Conservation (phyloP, 2,329 filamentous ascomycete species). For the Aureobasidium leucospermi region DNA sequence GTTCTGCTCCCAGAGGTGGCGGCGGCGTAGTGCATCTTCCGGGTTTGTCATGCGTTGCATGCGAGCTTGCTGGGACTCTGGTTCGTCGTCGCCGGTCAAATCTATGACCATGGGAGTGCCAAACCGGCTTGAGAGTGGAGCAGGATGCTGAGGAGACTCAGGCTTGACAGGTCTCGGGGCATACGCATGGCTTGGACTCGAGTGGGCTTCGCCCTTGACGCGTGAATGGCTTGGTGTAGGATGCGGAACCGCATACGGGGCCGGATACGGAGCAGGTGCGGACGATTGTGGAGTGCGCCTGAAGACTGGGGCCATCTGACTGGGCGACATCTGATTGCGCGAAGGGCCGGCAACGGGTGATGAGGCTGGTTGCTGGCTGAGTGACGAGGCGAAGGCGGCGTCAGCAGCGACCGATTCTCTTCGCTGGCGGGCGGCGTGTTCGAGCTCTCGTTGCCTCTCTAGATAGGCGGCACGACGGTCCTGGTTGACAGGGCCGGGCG, state of each 20-base stretch:
- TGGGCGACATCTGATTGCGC: slow-evolving; percentile 7
- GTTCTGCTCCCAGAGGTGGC: neutral
- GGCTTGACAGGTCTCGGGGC: neutral
- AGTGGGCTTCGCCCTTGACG: slow-evolving; percentile 7
- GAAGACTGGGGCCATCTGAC: slow-evolving; percentile 16
- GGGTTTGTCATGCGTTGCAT: neutral
- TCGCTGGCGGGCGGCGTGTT: slow-evolving; percentile 12
- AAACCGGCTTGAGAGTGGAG: neutral
- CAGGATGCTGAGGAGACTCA: neutral
- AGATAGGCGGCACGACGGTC: neutral
- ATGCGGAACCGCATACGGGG: neutral
- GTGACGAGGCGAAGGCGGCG: slow-evolving; percentile 21
- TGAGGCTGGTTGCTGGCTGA: slow-evolving; percentile 19
- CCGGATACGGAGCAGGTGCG: neutral
- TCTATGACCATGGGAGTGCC: neutral
- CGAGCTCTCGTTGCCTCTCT: slow-evolving; percentile 13
- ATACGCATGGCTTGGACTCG: neutral
- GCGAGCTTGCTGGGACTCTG: neutral
- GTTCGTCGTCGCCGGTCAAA: slow-evolving; percentile 1
- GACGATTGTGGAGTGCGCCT: slow-evolving; percentile 14
- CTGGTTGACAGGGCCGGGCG: slow-evolving; percentile 12
- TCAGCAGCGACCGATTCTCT: slow-evolving; percentile 20
- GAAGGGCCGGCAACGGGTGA: slow-evolving; percentile 6
- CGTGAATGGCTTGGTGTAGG: neutral
- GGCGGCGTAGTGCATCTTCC: neutral